Evolutionary conservation across 192 early-diverging fungal genomes (phyloP).

Genomic region (Martensiomyces pterosporus): DNA sequence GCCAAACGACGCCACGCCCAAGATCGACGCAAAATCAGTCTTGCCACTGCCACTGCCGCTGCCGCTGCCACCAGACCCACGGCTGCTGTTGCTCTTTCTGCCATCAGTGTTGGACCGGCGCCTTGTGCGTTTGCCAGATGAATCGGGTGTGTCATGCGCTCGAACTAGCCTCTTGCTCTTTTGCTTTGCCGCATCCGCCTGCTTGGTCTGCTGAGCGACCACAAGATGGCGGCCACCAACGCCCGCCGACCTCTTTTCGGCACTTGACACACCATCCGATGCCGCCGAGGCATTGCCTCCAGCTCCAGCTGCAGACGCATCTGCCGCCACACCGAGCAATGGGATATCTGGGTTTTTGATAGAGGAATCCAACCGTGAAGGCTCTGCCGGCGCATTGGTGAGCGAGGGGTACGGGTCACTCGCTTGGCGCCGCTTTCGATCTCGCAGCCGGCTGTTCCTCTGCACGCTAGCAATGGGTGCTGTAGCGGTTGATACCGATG

Average conservation of each 20-base stretch:
- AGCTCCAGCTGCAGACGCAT: too few relatives aligned
- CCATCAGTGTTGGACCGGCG: too few relatives aligned
- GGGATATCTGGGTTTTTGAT: too few relatives aligned
- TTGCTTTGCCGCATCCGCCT: conserved; percentile 10
- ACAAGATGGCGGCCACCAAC: not conserved
- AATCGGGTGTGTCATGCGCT: too few relatives aligned
- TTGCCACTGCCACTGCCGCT: conserved; percentile 1
- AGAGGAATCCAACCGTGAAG: too few relatives aligned
- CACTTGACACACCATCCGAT: too few relatives aligned
- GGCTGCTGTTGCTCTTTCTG: too few relatives aligned
- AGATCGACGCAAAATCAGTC: conserved; percentile 32
- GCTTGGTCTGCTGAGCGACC: not conserved
- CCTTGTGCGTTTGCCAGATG: too few relatives aligned
- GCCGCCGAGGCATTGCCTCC: too few relatives aligned
- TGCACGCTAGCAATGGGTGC: not conserved
- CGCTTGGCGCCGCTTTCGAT: conserved; percentile 5
- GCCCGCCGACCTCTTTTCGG: too few relatives aligned
- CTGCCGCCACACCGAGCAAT: too few relatives aligned
- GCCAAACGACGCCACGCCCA: conserved; percentile 48
- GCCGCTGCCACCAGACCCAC: not conserved
- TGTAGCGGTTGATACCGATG: not conserved
- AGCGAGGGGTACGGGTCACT: conserved; percentile 5
- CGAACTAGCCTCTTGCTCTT: conserved; percentile 24
- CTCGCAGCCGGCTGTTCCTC: conserved; percentile 1
- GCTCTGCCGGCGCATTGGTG: not conserved